Conservation (phyloP, 129 eudicot species). For the Mikania micrantha region DNA sequence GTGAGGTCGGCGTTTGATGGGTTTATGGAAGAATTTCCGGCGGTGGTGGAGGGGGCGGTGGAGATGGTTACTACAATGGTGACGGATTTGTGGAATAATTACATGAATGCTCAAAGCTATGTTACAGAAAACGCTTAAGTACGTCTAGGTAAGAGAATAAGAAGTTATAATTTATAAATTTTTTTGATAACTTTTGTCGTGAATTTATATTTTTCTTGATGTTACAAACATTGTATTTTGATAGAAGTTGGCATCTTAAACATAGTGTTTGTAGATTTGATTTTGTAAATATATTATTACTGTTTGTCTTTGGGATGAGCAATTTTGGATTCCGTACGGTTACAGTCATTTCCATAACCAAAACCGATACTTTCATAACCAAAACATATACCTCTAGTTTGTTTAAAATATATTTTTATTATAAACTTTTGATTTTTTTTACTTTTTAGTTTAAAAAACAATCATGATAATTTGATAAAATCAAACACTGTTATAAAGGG, state of each 20-base stretch:
- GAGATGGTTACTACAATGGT: slow-evolving; percentile 42
- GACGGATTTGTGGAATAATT: slow-evolving; percentile 45
- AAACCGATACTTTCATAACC: no score
- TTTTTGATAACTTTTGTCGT: not conserved
- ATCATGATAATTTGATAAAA: no score
- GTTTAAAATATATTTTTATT: no score
- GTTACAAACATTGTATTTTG: not conserved
- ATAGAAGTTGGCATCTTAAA: not conserved
- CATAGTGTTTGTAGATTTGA: not conserved
- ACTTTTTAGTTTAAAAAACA: no score
- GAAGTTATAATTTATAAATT: not conserved
- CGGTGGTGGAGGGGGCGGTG: slow-evolving; percentile 29
- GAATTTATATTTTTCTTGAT: not conserved
- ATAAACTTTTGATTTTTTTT: no score
- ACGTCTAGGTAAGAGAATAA: slow-evolving; percentile 17
- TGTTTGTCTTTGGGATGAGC: no score
- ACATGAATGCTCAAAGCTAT: slow-evolving; percentile 37
- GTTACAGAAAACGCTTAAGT: slow-evolving; percentile 44
- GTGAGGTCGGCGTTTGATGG: slow-evolving; percentile 23
- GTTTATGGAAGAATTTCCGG: slow-evolving; percentile 27
- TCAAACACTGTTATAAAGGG: no score
- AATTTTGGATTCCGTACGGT: no score
- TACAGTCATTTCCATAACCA: no score
- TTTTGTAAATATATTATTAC: not conserved
- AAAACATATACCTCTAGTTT: no score